Evolutionary conservation across 2,329 filamentous ascomycete genomes (phyloP).

Genomic region (Hirsutella thompsonii): DNA sequence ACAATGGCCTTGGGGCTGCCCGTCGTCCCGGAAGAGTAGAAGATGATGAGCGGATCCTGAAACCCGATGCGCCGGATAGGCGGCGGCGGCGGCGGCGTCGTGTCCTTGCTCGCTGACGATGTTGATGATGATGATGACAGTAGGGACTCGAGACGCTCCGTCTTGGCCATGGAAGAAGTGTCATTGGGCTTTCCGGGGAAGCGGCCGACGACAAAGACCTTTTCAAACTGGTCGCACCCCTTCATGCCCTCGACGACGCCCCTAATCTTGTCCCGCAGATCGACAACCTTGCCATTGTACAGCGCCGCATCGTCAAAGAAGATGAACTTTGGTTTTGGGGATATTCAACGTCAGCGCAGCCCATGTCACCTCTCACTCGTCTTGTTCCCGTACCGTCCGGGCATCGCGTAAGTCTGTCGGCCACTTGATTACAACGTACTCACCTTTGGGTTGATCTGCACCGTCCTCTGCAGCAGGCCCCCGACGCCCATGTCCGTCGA

Average conservation of each 20-base stretch:
- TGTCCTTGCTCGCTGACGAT: no score
- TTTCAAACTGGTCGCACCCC: conserved; percentile 45
- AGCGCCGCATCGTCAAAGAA: conserved; percentile 72
- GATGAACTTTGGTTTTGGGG: no score
- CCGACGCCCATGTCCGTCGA: conserved; percentile 76
- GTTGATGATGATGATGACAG: no score
- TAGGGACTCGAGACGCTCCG: conserved; percentile 33
- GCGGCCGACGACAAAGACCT: conserved; percentile 52
- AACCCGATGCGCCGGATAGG: conserved; percentile 52
- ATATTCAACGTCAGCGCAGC: no score
- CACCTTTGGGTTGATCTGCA: conserved; percentile 61
- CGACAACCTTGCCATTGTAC: conserved; percentile 66
- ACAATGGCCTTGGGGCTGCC: conserved; percentile 79
- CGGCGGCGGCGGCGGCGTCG: conserved; percentile 31
- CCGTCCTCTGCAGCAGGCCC: conserved; percentile 60
- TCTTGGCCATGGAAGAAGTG: conserved; percentile 36
- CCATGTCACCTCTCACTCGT: no score
- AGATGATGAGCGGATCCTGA: conserved; percentile 63
- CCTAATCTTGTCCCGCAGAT: conserved; percentile 60
- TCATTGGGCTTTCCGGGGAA: conserved; percentile 46
- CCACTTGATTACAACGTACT: no score
- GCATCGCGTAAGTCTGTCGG: no score
- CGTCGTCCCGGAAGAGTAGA: conserved; percentile 72
- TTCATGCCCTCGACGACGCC: conserved; percentile 57
- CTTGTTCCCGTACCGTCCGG: no score